Percentiles rank a stretch among this genome's conserved stretches.
These are phyloP conservation scores for Leccinum broughii DNA, from an alignment of 768 basidiomycete genomes.

Conservation along the genomic window DNA sequence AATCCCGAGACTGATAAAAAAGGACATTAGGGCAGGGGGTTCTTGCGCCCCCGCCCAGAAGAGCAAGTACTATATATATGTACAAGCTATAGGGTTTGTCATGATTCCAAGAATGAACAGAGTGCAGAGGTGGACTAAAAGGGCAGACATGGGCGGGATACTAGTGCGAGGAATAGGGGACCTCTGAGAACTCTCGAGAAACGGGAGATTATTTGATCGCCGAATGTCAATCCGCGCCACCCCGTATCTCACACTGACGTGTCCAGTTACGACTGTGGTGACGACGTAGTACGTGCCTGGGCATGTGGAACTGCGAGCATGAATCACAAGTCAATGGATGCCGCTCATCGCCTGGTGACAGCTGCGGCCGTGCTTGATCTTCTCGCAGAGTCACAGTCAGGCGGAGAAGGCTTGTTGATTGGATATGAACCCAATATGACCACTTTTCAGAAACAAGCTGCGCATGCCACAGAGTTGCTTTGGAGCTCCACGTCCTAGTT, in stretches of 20 bases:
- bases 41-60: neutral
- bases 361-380: neutral
- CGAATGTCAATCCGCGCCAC: neutral
- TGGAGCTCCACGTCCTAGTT: neutral
- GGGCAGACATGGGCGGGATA: neutral
- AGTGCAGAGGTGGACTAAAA: neutral
- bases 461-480: neutral
- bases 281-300: neutral
- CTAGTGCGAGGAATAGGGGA: neutral
- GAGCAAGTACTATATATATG: neutral
- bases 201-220: neutral
- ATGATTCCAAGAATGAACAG: neutral
- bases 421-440: neutral
- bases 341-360: neutral
- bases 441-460: neutral
- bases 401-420: neutral
- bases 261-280: neutral
- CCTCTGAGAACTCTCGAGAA: neutral
- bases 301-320: neutral
- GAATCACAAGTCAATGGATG: neutral
- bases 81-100: neutral
- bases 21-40: neutral
- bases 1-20: too few species aligned
- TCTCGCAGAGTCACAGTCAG: neutral
- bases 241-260: neutral